These are phyloP conservation scores for Didymella segeticola DNA, from an alignment of 2,329 filamentous ascomycete species.

Conservation along the genomic window DNA sequence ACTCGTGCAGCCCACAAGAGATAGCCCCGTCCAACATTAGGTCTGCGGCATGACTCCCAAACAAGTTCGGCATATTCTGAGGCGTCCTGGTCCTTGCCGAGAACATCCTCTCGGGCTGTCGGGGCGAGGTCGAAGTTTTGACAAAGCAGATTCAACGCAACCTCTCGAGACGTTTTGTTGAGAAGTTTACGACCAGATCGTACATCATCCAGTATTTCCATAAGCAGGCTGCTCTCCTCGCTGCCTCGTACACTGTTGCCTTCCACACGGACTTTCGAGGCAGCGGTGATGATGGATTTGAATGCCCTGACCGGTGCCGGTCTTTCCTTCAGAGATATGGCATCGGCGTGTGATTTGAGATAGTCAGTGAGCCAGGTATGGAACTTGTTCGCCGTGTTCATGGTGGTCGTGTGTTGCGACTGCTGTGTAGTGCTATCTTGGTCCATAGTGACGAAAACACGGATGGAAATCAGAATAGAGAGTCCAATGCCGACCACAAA, in stretches of 20 bases:
- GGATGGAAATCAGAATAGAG: constrained; percentile 79
- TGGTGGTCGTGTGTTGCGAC: constrained; percentile 78
- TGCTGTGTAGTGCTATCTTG: constrained; percentile 85
- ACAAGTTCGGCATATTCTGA: constrained; percentile 68
- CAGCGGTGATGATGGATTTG: constrained; percentile 70
- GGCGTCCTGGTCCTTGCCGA: constrained; percentile 71
- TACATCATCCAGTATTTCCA: constrained; percentile 81
- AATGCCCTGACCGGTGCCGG: constrained; percentile 61
- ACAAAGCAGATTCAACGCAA: constrained; percentile 77
- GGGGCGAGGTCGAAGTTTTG: constrained; percentile 71
- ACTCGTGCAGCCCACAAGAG: constrained; percentile 85
- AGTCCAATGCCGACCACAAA: constrained; percentile 84
- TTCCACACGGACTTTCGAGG: constrained; percentile 69
- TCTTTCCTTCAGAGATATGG: constrained; percentile 26
- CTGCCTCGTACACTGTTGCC: constrained; percentile 74
- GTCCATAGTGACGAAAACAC: constrained; percentile 74
- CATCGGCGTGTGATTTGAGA: constrained; percentile 60
- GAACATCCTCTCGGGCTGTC: constrained; percentile 68
- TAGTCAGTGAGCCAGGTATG: constrained; percentile 79
- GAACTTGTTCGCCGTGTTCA: constrained; percentile 77
- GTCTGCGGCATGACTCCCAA: constrained; percentile 76
- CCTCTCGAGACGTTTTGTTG: constrained; percentile 70
- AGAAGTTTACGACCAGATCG: constrained; percentile 68
- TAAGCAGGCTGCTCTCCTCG: constrained; percentile 78
- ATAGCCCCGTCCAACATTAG: constrained; percentile 70